These are phyloP conservation scores for Bauhinia variegata DNA, from an alignment of 306 rosid species.

Conservation along the genomic window DNA sequence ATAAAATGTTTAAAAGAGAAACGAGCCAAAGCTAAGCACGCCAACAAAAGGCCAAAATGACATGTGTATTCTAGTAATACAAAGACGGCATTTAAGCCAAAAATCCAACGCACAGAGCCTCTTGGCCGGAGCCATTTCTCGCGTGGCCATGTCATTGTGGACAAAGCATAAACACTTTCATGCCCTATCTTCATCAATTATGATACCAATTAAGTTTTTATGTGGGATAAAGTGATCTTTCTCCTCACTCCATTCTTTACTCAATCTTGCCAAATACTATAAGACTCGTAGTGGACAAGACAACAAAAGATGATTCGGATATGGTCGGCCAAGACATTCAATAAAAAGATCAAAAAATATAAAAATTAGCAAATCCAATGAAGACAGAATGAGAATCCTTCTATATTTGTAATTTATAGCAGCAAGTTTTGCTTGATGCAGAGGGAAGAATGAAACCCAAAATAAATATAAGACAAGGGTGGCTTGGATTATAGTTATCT, in stretches of 20 bases:
- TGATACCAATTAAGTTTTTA: no score
- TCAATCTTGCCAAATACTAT: neutral
- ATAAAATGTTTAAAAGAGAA: neutral
- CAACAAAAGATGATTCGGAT: conserved; percentile 33
- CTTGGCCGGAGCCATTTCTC: conserved; percentile 29
- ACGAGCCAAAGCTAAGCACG: neutral
- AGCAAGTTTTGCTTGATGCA: conserved; percentile 5
- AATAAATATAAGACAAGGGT: conserved; percentile 20
- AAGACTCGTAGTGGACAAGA: conserved; percentile 10
- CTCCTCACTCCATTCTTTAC: conserved; percentile 3
- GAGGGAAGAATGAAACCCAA: neutral
- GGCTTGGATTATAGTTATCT: conserved; percentile 1
- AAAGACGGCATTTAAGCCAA: conserved; percentile 18
- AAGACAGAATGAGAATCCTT: neutral
- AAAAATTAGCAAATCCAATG: conserved; percentile 13
- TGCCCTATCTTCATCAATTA: neutral
- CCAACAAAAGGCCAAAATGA: neutral
- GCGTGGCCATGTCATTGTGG: conserved; percentile 45
- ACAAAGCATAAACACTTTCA: conserved; percentile 27
- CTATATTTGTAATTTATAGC: conserved; percentile 20
- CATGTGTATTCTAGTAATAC: conserved; percentile 3
- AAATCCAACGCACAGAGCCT: neutral
- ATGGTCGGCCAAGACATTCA: conserved; percentile 37
- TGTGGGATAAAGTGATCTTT: conserved; percentile 20
- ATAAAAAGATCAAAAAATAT: neutral